phyloP scores from a whole-genome alignment of 108 stramenopile species.

The Cyclotella distinguenda region DNA sequence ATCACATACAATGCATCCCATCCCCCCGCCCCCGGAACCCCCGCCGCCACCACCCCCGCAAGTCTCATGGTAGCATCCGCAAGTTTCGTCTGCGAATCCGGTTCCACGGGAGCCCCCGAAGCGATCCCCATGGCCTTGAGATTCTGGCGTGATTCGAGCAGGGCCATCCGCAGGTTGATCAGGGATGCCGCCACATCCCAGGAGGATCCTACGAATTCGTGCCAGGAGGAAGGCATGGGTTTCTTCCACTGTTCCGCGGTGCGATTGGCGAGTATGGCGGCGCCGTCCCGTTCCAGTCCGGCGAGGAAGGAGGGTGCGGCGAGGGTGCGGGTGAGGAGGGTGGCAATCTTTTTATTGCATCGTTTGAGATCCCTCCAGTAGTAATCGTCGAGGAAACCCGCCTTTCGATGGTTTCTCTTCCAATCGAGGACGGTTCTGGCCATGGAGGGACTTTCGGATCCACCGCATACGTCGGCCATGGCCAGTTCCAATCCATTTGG shows the following conservation, averaged over 20 bases:
- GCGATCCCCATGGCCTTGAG: slow-evolving; percentile 78
- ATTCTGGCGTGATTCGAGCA: slow-evolving; percentile 59
- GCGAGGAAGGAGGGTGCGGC: slow-evolving; percentile 12
- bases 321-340: slow-evolving; percentile 48
- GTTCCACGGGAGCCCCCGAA: slow-evolving; percentile 93
- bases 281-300: slow-evolving; percentile 50
- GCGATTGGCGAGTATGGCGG: slow-evolving; percentile 30
- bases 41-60: slow-evolving; percentile 87
- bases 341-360: slow-evolving; percentile 60
- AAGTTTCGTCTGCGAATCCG: slow-evolving; percentile 77
- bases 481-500: slow-evolving; percentile 73
- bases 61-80: slow-evolving; percentile 84
- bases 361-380: slow-evolving; percentile 74
- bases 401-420: slow-evolving; percentile 55
- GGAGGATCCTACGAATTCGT: slow-evolving; percentile 43
- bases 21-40: slow-evolving; percentile 96
- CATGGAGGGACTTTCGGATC: slow-evolving; percentile 94
- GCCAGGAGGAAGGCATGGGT: slow-evolving; percentile 48
- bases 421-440: slow-evolving; percentile 82
- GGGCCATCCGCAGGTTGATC: slow-evolving; percentile 48
- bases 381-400: slow-evolving; percentile 50
- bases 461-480: slow-evolving; percentile 94
- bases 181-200: slow-evolving; percentile 42
- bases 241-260: slow-evolving; percentile 48
- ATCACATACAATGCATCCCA: slow-evolving; percentile 92